Evolutionary conservation across 441 rosid species (phyloP), one percentile per base, ranked within the genome.

Genomic region (Erysimum pusillum): DNA sequence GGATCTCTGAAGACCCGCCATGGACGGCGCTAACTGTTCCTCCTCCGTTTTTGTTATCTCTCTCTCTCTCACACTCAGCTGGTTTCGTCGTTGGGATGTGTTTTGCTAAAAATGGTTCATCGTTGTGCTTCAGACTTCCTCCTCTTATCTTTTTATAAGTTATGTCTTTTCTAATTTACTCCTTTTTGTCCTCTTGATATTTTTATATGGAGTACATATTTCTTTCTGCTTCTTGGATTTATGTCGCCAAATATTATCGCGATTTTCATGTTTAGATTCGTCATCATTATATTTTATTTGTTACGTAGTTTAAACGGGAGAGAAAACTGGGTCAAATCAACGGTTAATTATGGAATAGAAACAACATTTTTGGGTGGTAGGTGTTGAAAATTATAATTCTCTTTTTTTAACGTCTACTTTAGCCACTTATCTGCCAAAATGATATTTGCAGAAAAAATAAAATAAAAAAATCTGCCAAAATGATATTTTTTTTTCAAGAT

Each of bases 1-100:
- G n/a, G 93, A 89, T 80, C 93, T 87, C 32, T 83, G 87, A 67
- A 89, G 82, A 67, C 81, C 87, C 36, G 76, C 87, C 85, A 83
- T 83, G 28, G 77, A 60, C 36, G 74, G 51, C 11, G 67, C 7
- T 58, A 39, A 11, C 35, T 71, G 62, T 71, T 77, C 76, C 41
- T 71, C 54, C 46, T 74, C 69, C 63, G 51, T 69, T 7, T 71
- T 35, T 14, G 1, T 60, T 18, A 10, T 10, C 36, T 25, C 0
- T 49, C 8, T 9, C 10, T 9, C 31, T 10, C 7, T n/a, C n/a
- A n/a, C n/a, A n/a, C n/a, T n/a, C n/a, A n/a, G n/a, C n/a, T n/a
- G n/a, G 14, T 22, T 9, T 48, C 13, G 54, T 49, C 54, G 12
- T 45, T 4, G 9, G 4, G 46, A 4, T 56, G 17, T 28, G 45